Evolutionary conservation across 2,329 filamentous ascomycete genomes (phyloP), one percentile per base, ranked within the genome.

Genomic region (Xylariaceae sp.): DNA sequence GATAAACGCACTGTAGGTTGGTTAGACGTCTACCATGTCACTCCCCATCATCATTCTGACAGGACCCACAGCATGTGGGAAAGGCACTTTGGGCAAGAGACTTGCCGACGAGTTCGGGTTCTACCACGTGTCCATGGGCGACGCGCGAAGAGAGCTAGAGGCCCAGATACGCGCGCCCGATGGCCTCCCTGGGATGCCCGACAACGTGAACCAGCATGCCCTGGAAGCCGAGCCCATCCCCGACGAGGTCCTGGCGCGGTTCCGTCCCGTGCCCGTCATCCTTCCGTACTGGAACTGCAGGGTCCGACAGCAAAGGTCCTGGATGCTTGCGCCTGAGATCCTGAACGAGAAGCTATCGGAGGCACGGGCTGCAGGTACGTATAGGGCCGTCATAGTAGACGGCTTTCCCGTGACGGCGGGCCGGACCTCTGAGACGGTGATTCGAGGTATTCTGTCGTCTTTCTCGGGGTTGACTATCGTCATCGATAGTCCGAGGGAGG

Each of bases 11-110:
- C n/a, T n/a, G n/a, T n/a, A n/a, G n/a, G n/a, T n/a, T n/a, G n/a
- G n/a, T n/a, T n/a, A n/a, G 22, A 26, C 22, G 11, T 26, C 22
- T 26, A 48, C 43, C 9, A 47, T 44, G 44, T 32, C 32, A 34
- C 17, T 48, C 24, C 48, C 41, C 9, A 46, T 54, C 9, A 42
- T 54, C 13, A 42, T 41, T 26, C 3, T 54, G 8, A 29, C 43
- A 13, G 52, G 50, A 18, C 26, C 40, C 3, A 29, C 41, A 6
- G 37, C 39, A 4, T 40, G 33, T 12, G 48, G 50, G 2, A 54
- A 51, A 34, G 19, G 24, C 4, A 46, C 42, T 2, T 24, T 54
- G 1, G 47, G 45, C 1, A 17, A 19, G 8, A 39, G 4, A 15
- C 44, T 53, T 2, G 47, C 48, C 3, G 11, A 16, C 1, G 9